Base-by-base conservation (phyloP, 495 filamentous ascomycete genomes). In the Bryoglossum gracile region DNA sequence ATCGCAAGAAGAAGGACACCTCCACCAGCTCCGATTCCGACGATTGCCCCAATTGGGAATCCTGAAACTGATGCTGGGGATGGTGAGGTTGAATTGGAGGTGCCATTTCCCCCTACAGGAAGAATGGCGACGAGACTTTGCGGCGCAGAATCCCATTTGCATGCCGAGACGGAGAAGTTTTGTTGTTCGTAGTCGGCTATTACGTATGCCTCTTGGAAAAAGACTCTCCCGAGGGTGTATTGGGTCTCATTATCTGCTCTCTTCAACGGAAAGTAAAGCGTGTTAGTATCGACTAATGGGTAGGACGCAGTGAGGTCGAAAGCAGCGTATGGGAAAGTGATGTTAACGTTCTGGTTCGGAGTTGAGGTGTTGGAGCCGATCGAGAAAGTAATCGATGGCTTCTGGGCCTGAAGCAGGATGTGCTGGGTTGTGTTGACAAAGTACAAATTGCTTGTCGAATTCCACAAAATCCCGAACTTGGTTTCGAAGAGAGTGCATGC, bases 191-290 rank as follows among this genome's bases (percentile, higher is more conserved):
- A 59, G 37, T 59, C 56, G 17, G 51, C 51, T 10, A 55, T 55
- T 3, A 59, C 21, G 30, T 59, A 59, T 26, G 77, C 72, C 66
- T 80, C 77, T 58, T 81, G 77, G 22, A 80, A 61, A 41, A 81
- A 80, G 8, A 68, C 66, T 26, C 76, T 62, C 3, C 77, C 77
- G 3, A 81, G 63, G 0, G 68, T 73, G 56, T 76, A 79, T 51
- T 80, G 77, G 0, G 61, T 65, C 8, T 65, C 56, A 46, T 79
- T 73, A 21, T 62, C 62, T 4, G 71, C 75, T 13, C 74, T 64
- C 35, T 68, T 68, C 5, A 81, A 57, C 0, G 77, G 76, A 42
- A 80, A 81, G 46, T 79, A 81, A 4, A 14, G 13, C 1, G 48
- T 30, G 17, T 25, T 19, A 9, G 13, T 36, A 1, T 5, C 8